Evolutionary conservation across 768 basidiomycete species (phyloP), one percentile per base, ranked within the genome.

Genomic region (Lepiota subincarnata): DNA sequence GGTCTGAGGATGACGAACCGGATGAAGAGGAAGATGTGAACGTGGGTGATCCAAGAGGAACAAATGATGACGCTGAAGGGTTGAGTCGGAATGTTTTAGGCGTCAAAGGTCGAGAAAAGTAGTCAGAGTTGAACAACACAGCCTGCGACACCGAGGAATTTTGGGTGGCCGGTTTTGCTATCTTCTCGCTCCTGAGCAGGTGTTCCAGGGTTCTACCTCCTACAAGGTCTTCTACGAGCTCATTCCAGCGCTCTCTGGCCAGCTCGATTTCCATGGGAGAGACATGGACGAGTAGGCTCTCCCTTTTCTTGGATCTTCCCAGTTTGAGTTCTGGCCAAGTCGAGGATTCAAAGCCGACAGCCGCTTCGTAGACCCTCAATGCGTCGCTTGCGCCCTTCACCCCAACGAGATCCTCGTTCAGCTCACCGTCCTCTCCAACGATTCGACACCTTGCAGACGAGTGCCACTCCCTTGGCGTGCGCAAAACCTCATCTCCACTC

Each of bases 51-150:
- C 68, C 70, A 31, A 60, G 63, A 8, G 77, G 77, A 6, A 77
- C 66, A 61, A 78, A 78, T 19, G 73, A 69, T n/a, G 72, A 71
- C 10, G 77, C 77, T 6, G 69, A 65, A 5, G 73, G 76, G 48
- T 76, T 78, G 24, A 79, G 70, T 2, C 70, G 68, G 53, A 54
- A 54, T 40, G 45, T 38, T 37, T 74, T 75, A 11, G 81, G 80
- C 7, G 80, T 81, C n/a, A 73, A 70, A n/a, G 80, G 80, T 56
- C 70, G 70, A 5, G 74, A 70, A 46, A 72, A 66, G 1, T 77
- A 80, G 40, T 73, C 69, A 37, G 75, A n/a, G 19, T 22, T 39
- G 26, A 40, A 39, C 18, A 35, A 7, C 28, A 28, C 39, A n/a
- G 11, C 20, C 26, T 36, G 45, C 2, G 14, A 34, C 22, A 35